phyloP scores from a whole-genome alignment of 176 grass and related monocot species.

The Musa troglodytarum region DNA sequence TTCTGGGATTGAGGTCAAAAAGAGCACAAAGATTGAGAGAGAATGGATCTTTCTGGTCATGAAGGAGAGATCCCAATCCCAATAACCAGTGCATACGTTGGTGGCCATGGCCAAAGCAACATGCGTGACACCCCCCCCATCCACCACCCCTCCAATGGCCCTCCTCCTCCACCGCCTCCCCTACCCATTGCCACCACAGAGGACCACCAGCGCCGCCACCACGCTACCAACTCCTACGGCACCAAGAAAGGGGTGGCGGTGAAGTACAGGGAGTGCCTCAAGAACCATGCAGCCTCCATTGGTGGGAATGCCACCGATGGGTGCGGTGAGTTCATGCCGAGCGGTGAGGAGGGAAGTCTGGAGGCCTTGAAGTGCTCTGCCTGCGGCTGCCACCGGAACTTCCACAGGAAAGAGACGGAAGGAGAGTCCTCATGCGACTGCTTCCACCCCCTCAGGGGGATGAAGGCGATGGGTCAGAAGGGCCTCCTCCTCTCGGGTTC shows the following conservation, averaged over 20 bases:
- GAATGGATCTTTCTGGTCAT: constrained; percentile 76
- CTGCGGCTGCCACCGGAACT: constrained; percentile 81
- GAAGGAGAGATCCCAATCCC: constrained; percentile 82
- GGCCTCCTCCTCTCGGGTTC: constrained; percentile 14
- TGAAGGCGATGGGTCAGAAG: constrained; percentile 17
- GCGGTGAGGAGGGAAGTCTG: constrained; percentile 50
- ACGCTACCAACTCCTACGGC: constrained; percentile 16
- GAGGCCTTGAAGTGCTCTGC: constrained; percentile 72
- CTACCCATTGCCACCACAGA: background rate
- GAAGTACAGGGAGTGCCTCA: constrained; percentile 87
- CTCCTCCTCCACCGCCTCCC: constrained; percentile 1
- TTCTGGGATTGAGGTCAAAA: constrained; percentile 5
- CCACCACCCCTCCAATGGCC: constrained; percentile 20
- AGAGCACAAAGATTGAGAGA: constrained; percentile 20
- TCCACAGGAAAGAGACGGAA: constrained; percentile 73
- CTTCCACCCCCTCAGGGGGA: constrained; percentile 19
- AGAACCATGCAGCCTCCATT: constrained; percentile 90
- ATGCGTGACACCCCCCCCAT: constrained; percentile 39
- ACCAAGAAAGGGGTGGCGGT: constrained; percentile 17
- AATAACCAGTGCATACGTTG: constrained; percentile 56
- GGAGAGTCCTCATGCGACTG: constrained; percentile 14
- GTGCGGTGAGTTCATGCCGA: constrained; percentile 87
- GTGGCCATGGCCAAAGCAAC: constrained; percentile 38
- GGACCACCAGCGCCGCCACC: constrained; percentile 13
- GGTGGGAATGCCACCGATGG: constrained; percentile 79